Percentiles rank a stretch among this genome's conserved stretches.
phyloP scores from a whole-genome alignment of 331 rosid species.

The Quercus phellos region DNA sequence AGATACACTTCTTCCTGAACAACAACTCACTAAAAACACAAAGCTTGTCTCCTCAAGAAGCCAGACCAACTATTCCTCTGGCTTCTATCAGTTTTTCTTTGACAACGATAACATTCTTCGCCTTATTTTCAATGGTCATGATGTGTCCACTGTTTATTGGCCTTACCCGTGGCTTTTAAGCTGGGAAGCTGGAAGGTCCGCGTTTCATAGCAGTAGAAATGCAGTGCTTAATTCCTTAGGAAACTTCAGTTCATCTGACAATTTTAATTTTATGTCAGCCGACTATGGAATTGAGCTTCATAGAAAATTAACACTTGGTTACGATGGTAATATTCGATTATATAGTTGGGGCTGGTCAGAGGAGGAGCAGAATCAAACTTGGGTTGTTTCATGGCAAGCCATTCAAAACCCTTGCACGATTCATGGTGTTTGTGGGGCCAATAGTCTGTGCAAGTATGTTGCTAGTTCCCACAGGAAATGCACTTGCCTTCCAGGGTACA shows the following conservation, averaged over 20 bases:
- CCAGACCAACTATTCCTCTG: conserved; percentile 13
- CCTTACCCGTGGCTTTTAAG: conserved; percentile 20
- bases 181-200: conserved; percentile 24
- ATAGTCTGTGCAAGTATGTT: conserved; percentile 27
- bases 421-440: conserved; percentile 41
- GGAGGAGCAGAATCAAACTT: background rate
- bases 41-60: background rate
- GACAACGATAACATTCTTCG: conserved; percentile 22
- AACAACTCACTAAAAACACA: conserved; percentile 19
- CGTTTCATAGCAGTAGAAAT: conserved; percentile 14
- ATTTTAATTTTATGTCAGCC: conserved; percentile 19
- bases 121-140: conserved; percentile 17
- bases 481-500: conserved; percentile 30
- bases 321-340: conserved; percentile 40
- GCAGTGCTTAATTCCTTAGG: conserved; percentile 34
- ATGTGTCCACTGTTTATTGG: conserved; percentile 36
- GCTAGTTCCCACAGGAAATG: conserved; percentile 18
- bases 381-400: conserved; percentile 43
- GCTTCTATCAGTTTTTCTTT: conserved; percentile 29
- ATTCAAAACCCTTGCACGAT: conserved; percentile 13
- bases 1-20: conserved; percentile 37
- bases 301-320: conserved; percentile 30
- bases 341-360: conserved; percentile 19
- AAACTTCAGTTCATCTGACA: conserved; percentile 35
- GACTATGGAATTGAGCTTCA: conserved; percentile 27